phyloP scores from a whole-genome alignment of 257 asterid genomes.

The Salvia rosmarinus region DNA sequence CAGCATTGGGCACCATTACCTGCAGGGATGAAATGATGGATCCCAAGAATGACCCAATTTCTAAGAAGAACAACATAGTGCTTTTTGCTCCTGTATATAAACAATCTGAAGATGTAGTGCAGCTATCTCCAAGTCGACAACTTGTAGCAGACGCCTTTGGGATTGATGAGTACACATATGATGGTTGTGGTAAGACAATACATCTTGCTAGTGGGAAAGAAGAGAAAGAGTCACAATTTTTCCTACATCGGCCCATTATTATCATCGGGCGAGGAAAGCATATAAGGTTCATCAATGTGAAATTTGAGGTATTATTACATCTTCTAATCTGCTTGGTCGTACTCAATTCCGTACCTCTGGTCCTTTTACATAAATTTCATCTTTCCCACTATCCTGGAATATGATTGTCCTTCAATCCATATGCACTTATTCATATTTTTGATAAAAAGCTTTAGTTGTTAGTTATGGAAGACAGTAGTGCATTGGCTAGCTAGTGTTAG shows the following conservation, averaged over 20 bases:
- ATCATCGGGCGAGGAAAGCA: constrained; percentile 89
- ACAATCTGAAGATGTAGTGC: constrained; percentile 79
- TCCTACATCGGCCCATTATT: constrained; percentile 67
- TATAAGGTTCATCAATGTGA: constrained; percentile 84
- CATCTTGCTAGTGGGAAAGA: constrained; percentile 62
- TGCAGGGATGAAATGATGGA: constrained; percentile 99
- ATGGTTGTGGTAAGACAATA: constrained; percentile 92
- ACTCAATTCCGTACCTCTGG: background rate
- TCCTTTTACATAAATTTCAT: background rate
- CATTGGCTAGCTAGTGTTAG: constrained; percentile 2
- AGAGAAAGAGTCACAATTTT: constrained; percentile 52
- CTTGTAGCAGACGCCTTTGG: constrained; percentile 85
- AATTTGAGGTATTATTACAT: constrained; percentile 72
- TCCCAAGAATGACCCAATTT: constrained; percentile 86
- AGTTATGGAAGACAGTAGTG: background rate
- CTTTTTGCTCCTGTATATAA: constrained; percentile 59
- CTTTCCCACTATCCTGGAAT: background rate
- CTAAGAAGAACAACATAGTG: constrained; percentile 65
- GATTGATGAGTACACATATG: constrained; percentile 80
- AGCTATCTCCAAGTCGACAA: constrained; percentile 76
- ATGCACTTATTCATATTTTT: background rate
- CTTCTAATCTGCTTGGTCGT: constrained; percentile 22
- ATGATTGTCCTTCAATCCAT: background rate
- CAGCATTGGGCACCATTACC: constrained; percentile 87
- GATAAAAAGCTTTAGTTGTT: background rate